Conservation (phyloP, 2,329 filamentous ascomycete species). For the Ceratocystis alfenasii region DNA sequence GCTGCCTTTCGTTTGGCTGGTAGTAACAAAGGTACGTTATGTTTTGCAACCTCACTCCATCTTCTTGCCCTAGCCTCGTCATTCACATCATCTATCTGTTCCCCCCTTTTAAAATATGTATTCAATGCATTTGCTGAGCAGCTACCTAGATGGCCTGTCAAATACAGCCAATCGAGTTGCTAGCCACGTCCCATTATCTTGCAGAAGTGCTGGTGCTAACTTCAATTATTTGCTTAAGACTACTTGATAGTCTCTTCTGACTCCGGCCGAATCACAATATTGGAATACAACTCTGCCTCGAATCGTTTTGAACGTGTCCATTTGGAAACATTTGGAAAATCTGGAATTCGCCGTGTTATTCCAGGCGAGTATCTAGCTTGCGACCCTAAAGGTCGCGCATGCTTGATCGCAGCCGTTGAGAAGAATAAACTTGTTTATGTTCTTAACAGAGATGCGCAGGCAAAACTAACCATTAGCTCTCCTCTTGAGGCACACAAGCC, state of each 20-base stretch:
- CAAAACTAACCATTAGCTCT: conserved; percentile 91
- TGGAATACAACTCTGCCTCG: conserved; percentile 78
- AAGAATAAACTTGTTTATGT: conserved; percentile 99
- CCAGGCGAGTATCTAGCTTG: conserved; percentile 93
- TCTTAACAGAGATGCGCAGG: conserved; percentile 86
- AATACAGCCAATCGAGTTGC: conserved; percentile 13
- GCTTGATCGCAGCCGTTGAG: conserved; percentile 84
- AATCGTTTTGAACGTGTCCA: conserved; percentile 84
- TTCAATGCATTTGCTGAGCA: conserved; percentile 19
- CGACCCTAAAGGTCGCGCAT: conserved; percentile 90
- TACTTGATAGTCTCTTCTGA: conserved; percentile 92
- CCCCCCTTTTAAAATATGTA: background rate
- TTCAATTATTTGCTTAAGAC: conserved; percentile 44
- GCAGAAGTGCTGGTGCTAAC: conserved; percentile 26
- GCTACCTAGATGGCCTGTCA: conserved; percentile 15
- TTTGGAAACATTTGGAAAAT: conserved; percentile 96
- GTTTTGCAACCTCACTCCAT: conserved; percentile 21
- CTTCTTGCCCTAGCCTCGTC: background rate
- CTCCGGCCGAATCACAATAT: conserved; percentile 84
- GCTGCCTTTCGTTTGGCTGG: conserved; percentile 85
- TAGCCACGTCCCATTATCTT: background rate
- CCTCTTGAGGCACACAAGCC: conserved; percentile 92
- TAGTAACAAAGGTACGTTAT: conserved; percentile 78
- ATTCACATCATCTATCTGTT: background rate
- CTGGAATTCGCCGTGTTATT: conserved; percentile 81